Conservation (phyloP, 139 green algal genomes). For the Micractinium conductrix region DNA sequence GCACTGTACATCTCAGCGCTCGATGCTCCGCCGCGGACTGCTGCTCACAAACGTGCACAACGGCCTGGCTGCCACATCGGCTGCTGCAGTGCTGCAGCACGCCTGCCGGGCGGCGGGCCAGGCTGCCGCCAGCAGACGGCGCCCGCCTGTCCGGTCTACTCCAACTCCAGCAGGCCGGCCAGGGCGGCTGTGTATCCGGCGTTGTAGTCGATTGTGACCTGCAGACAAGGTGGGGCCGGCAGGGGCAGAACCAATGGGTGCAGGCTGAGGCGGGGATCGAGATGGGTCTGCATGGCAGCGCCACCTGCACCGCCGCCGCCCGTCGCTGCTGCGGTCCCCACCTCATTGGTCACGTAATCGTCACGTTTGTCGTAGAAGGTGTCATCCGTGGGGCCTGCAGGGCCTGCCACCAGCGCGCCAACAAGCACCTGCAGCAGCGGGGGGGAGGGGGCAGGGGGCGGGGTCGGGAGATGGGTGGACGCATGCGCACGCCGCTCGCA, state of each 20-base stretch:
- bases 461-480: too few species aligned
- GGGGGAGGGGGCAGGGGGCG: neutral
- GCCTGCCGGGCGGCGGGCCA: too few species aligned
- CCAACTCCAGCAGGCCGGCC: conserved; percentile 25
- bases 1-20: too few species aligned
- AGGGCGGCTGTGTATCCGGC: conserved; percentile 43
- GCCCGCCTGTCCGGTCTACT: too few species aligned
- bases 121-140: too few species aligned
- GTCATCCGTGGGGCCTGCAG: conserved; percentile 21
- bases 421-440: conserved; percentile 20
- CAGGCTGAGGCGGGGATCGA: neutral
- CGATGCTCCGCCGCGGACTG: too few species aligned
- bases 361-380: conserved; percentile 32
- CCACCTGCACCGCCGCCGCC: neutral
- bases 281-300: neutral
- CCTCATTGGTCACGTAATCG: conserved; percentile 48
- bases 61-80: too few species aligned
- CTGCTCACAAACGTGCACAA: too few species aligned
- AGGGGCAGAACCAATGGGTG: neutral
- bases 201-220: conserved; percentile 63
- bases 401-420: conserved; percentile 39
- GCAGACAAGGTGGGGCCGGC: neutral
- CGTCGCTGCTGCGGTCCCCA: too few species aligned
- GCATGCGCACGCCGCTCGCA: too few species aligned
- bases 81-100: too few species aligned